These are phyloP conservation scores for Leucosporidium yakuticum DNA, from an alignment of 768 basidiomycete species.

Conservation along the genomic window DNA sequence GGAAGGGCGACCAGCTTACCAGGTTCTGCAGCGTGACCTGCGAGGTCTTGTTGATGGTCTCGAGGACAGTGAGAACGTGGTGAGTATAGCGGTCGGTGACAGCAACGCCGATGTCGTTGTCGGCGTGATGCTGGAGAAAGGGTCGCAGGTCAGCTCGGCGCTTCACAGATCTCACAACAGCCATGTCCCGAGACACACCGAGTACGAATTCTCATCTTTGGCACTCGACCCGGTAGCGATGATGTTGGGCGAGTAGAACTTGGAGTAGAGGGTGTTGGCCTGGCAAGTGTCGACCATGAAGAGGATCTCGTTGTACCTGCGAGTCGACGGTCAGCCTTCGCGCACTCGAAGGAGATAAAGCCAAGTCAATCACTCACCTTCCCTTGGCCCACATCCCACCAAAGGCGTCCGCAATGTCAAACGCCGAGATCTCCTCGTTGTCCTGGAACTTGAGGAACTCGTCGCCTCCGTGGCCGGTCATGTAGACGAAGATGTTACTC, in stretches of 20 bases:
- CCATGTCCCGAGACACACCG: conserved; percentile 53
- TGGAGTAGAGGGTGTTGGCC: conserved; percentile 89
- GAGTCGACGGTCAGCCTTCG: not conserved
- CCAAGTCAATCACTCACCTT: conserved; percentile 51
- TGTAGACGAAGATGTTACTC: conserved; percentile 92
- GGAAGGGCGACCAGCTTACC: conserved; percentile 16
- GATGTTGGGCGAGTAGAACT: conserved; percentile 88
- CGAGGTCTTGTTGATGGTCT: conserved; percentile 85
- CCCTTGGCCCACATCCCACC: conserved; percentile 99
- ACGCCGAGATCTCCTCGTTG: conserved; percentile 93
- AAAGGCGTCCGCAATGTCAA: conserved; percentile 95
- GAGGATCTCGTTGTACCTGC: conserved; percentile 86
- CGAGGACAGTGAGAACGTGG: conserved; percentile 82
- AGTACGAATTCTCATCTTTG: conserved; percentile 85
- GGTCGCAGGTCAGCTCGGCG: not conserved
- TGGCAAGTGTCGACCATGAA: conserved; percentile 99
- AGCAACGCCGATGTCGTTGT: conserved; percentile 87
- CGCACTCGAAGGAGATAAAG: not conserved
- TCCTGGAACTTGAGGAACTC: conserved; percentile 99
- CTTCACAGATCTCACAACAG: not conserved
- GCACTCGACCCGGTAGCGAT: conserved; percentile 81
- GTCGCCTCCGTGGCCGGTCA: conserved; percentile 97
- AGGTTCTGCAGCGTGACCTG: conserved; percentile 48
- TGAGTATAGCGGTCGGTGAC: conserved; percentile 96
- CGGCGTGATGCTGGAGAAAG: conserved; percentile 69